Evolutionary conservation across 208 protist genomes (phyloP), one percentile per base, ranked within the genome.

Genomic region (Endotrypanum monterogeii): DNA sequence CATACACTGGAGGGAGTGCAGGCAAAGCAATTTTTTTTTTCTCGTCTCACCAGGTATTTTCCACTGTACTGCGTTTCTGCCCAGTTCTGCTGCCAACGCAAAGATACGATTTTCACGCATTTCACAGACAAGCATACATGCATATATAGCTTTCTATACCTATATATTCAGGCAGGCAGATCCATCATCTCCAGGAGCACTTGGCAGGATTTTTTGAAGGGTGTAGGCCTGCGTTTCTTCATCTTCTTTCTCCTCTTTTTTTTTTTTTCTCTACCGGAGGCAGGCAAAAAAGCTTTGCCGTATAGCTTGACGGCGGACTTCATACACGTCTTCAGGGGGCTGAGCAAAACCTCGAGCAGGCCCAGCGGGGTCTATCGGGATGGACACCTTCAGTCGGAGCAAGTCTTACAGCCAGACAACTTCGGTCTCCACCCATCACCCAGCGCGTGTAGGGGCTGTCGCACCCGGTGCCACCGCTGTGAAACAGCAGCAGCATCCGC

Each of bases 351-450:
- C 9, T 30, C 18, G 14, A 30, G 23, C 60, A 9, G 32, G 35
- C 18, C 41, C 23, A 20, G 32, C 14, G 60, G 44, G 44, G 44
- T 61, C 30, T 25, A 37, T 46, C 32, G 16, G 52, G 16, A 79
- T 84, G 80, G 74, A 77, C 20, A 54, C 63, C 23, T 78, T 78
- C 46, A 79, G 71, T 30, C 67, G 67, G 30, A 87, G 80, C 74
- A 87, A 86, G 54, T 71, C 79, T n/a, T 72, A 77, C 46, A 86
- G 65, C 54, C 79, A 82, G 61, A 72, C 74, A 1, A 37, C 67
- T 7, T 63, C 63, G 12, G 50, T 71, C 50, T 61, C 78, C 50
- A 65, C 70, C 18, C 46, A 52, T 51, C 35, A 71, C 2, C 78
- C 54, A 55, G 39, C 39, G 44, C 61, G 62, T 54, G 65, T 46